Evolutionary conservation across 148 eudicot genomes (phyloP).

Genomic region (Persicaria maculosa): DNA sequence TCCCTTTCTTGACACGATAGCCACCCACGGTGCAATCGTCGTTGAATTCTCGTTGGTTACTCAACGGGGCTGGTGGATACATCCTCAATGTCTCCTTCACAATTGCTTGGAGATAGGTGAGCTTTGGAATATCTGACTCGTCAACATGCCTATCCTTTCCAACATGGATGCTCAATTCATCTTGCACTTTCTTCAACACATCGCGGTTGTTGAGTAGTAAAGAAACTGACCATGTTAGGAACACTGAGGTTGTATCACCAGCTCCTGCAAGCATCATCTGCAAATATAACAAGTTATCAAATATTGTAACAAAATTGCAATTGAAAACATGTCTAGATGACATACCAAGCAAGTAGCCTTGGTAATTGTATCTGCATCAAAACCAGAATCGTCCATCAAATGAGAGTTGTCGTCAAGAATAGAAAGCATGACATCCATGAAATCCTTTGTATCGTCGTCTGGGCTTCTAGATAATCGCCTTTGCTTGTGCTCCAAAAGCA

Average conservation of each 20-base stretch:
- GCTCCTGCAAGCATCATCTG: constrained; percentile 22
- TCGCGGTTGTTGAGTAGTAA: constrained; percentile 21
- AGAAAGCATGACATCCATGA: neutral
- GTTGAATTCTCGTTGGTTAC: neutral
- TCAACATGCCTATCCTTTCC: constrained; percentile 23
- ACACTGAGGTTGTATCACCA: constrained; percentile 20
- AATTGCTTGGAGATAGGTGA: constrained; percentile 28
- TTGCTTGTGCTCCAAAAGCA: too few relatives aligned
- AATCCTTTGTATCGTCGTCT: neutral
- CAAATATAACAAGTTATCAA: neutral
- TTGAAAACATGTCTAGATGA: too few relatives aligned
- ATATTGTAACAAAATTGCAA: too few relatives aligned
- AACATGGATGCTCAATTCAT: constrained; percentile 21
- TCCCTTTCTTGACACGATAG: constrained; percentile 3
- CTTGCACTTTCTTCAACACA: constrained; percentile 20
- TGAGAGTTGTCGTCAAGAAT: neutral
- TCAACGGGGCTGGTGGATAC: constrained; percentile 20
- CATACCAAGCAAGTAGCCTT: neutral
- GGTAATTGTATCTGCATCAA: neutral
- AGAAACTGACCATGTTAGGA: constrained; percentile 27
- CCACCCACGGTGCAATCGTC: constrained; percentile 9
- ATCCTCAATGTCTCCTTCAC: neutral
- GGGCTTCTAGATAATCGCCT: too few relatives aligned
- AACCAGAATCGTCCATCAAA: neutral
- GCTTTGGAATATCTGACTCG: constrained; percentile 18